phyloP scores from a whole-genome alignment of 345 rosid species.

The thale cress (Arabidopsis thaliana) region TAIR10.1 NC_003076.8:22960001-22960500 shows the following conservation, averaged over 20 bases:
- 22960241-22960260: conserved; percentile 82
- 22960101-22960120: not conserved
- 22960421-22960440: conserved; percentile 97
- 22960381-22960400: conserved; percentile 93
- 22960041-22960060: conserved; percentile 45
- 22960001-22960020: conserved; percentile 75
- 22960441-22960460: conserved; percentile 94
- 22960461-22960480: conserved; percentile 85
- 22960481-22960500: conserved; percentile 71
- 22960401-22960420: conserved; percentile 99
- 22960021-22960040: conserved; percentile 75
- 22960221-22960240: conserved; percentile 88
- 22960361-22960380: not conserved
- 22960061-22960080: conserved; percentile 6
- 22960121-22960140: conserved; percentile 8
- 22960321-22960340: not conserved
- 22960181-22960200: conserved; percentile 84
- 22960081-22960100: not conserved
- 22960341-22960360: not conserved
- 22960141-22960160: conserved; percentile 64
- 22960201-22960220: conserved; percentile 86
- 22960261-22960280: conserved; percentile 85
- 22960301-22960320: not conserved
- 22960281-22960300: conserved; percentile 84
- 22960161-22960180: conserved; percentile 73